Evolutionary conservation across 2,329 filamentous ascomycete genomes (phyloP).

Genomic region (Exophiala phaeomuriformis): DNA sequence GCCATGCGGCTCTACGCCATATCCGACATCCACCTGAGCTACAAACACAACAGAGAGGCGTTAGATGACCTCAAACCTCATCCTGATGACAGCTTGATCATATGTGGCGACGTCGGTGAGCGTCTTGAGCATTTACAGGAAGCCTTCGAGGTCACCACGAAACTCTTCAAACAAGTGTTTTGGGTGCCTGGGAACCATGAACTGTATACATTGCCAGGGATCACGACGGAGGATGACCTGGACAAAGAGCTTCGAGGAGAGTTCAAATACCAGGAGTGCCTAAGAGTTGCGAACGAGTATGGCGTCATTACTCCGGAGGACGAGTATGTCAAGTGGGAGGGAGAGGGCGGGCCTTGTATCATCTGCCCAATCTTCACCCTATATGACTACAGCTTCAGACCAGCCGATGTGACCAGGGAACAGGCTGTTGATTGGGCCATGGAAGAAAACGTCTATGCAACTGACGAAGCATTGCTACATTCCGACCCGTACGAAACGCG

Average conservation of each 20-base stretch:
- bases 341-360: slow-evolving; percentile 43
- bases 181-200: slow-evolving; percentile 55
- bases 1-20: slow-evolving; percentile 26
- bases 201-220: slow-evolving; percentile 45
- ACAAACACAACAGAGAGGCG: slow-evolving; percentile 27
- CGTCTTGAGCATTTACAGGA: slow-evolving; percentile 25
- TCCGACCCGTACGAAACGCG: slow-evolving; percentile 23
- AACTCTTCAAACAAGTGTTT: slow-evolving; percentile 27
- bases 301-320: slow-evolving; percentile 53
- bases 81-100: slow-evolving; percentile 25
- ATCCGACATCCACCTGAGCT: slow-evolving; percentile 25
- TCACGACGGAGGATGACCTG: slow-evolving; percentile 17
- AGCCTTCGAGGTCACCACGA: slow-evolving; percentile 22
- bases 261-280: slow-evolving; percentile 49
- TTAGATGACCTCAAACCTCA: slow-evolving; percentile 21
- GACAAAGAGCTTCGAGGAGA: slow-evolving; percentile 39
- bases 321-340: slow-evolving; percentile 48
- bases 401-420: slow-evolving; percentile 43
- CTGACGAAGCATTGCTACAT: slow-evolving; percentile 26
- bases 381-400: slow-evolving; percentile 55
- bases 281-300: slow-evolving; percentile 46
- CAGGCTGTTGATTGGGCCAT: slow-evolving; percentile 33
- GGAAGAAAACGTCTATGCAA: slow-evolving; percentile 25
- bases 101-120: slow-evolving; percentile 27
- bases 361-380: slow-evolving; percentile 53